Evolutionary conservation across 805 yeast genomes (phyloP), one percentile per base, ranked within the genome.

Genomic region (Tetrapisispora pingtungensis): DNA sequence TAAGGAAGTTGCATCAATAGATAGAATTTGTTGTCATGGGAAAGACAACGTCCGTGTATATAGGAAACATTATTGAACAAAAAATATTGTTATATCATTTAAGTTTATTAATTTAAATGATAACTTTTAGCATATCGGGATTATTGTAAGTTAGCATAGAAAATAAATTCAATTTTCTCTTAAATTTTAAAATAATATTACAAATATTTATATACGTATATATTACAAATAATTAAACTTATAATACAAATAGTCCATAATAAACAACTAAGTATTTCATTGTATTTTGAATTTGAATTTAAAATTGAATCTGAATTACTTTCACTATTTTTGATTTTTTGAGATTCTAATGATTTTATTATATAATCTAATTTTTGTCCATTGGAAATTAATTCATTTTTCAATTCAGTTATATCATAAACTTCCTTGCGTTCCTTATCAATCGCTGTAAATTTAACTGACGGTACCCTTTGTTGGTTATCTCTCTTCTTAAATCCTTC

Each of bases 181-280:
- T 10, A 10, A 28, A 32, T 15, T 27, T 24, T 40, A 27, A 8
- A 19, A 15, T 40, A 30, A n/a, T 46, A 41, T 50, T 52, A 56
- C 48, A 57, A 39, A 46, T 53, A 53, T 53, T 53, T 50, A 46
- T 50, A 53, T 54, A 59, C 54, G 45, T 53, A 57, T 26, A 57
- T 38, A 43, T 60, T 58, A 47, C 59, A 55, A 19, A 52, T 27
- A 20, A 57, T 42, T 28, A 60, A 56, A 40, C 53, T 49, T 46
- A 60, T 55, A 51, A 60, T 61, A 55, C 65, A 61, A 40, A 50
- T 33, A 43, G 54, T 47, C 66, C 65, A 59, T 28, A 54, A 41
- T 32, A 51, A 17, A 40, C 38, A 41, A 41, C 49, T 55, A 10
- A 19, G 43, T 15, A 30, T 15, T 28, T 40, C 38, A 20, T 28